Conservation (phyloP, 2,329 filamentous ascomycete genomes). For the Spiromastix sp. region DNA sequence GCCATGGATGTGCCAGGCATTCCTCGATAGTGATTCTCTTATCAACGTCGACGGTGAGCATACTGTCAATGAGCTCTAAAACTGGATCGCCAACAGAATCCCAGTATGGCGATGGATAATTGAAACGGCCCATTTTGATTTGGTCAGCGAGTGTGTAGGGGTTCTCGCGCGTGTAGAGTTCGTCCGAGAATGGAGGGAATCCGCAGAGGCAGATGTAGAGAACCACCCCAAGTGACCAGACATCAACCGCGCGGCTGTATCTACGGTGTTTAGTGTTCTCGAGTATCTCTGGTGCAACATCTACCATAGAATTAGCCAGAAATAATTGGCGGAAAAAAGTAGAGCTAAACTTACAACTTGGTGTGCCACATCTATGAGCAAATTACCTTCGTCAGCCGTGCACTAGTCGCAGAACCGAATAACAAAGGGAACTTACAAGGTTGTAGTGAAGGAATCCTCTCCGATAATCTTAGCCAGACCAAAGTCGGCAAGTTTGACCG, state of each 20-base stretch:
- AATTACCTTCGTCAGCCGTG: slow-evolving; percentile 17
- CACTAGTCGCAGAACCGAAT: too few relatives aligned
- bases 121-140: slow-evolving; percentile 78
- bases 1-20: slow-evolving; percentile 86
- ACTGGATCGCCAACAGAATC: slow-evolving; percentile 78
- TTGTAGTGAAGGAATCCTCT: slow-evolving; percentile 95
- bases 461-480: slow-evolving; percentile 97
- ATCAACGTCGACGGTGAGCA: slow-evolving; percentile 82
- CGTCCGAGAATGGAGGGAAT: slow-evolving; percentile 94
- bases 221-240: slow-evolving; percentile 97
- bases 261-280: slow-evolving; percentile 70
- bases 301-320: slow-evolving; percentile 21
- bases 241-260: slow-evolving; percentile 89
- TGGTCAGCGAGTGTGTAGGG: slow-evolving; percentile 82
- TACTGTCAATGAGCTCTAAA: slow-evolving; percentile 84
- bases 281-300: slow-evolving; percentile 92
- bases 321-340: background rate
- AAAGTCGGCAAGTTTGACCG: slow-evolving; percentile 91
- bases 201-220: slow-evolving; percentile 95
- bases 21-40: slow-evolving; percentile 80
- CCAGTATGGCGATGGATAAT: slow-evolving; percentile 96
- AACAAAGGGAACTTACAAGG: slow-evolving; percentile 58
- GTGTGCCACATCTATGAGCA: slow-evolving; percentile 62
- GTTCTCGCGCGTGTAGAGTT: slow-evolving; percentile 69
- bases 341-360: slow-evolving; percentile 53